These are phyloP conservation scores for Mrakia blollopis DNA, from an alignment of 768 basidiomycete species.

Conservation along the genomic window DNA sequence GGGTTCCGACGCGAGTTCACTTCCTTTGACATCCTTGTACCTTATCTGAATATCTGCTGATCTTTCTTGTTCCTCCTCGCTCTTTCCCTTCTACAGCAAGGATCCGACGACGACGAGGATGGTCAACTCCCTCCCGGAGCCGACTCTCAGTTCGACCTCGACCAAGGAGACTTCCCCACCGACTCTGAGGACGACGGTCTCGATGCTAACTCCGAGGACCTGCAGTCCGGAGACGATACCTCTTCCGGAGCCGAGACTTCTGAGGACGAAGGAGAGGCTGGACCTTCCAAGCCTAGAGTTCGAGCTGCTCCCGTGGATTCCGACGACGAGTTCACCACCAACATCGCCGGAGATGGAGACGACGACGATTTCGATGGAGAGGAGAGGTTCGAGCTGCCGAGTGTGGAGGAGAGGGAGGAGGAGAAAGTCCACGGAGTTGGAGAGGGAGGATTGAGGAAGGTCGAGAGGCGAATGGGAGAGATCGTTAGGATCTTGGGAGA, in stretches of 20 bases:
- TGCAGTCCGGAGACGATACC: slow-evolving; percentile 47
- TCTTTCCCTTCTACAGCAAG: not conserved
- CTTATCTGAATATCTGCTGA: not conserved
- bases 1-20: slow-evolving; percentile 34
- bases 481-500: slow-evolving; percentile 42
- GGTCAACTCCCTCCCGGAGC: slow-evolving; percentile 31
- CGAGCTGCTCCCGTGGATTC: slow-evolving; percentile 41
- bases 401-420: slow-evolving; percentile 63
- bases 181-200: slow-evolving; percentile 42
- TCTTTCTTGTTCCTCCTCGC: not conserved
- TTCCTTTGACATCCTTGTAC: not conserved
- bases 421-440: slow-evolving; percentile 66
- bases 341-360: slow-evolving; percentile 40
- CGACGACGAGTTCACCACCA: slow-evolving; percentile 26
- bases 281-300: not conserved
- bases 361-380: slow-evolving; percentile 31
- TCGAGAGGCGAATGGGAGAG: slow-evolving; percentile 45
- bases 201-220: slow-evolving; percentile 42
- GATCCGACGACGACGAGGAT: slow-evolving; percentile 22
- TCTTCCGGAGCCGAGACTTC: slow-evolving; percentile 47
- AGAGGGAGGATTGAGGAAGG: slow-evolving; percentile 53
- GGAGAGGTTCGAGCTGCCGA: slow-evolving; percentile 62
- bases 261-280: slow-evolving; percentile 49
- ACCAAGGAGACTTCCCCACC: slow-evolving; percentile 33
- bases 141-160: slow-evolving; percentile 31